These are phyloP conservation scores for Madurella fahalii DNA, from an alignment of 2,329 filamentous ascomycete genomes.

Conservation along the genomic window DNA sequence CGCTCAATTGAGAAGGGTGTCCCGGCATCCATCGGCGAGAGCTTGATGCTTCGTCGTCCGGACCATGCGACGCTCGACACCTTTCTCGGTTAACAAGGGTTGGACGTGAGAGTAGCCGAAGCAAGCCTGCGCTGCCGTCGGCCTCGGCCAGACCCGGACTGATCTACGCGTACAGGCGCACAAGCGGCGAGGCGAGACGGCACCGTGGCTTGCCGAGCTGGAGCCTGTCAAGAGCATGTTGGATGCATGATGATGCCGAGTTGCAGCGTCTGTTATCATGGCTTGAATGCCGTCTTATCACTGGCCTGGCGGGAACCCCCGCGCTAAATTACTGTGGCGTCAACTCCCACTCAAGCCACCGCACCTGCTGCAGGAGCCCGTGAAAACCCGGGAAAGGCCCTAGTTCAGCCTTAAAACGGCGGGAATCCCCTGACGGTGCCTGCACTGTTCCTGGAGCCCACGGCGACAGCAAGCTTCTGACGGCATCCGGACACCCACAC, in stretches of 20 bases:
- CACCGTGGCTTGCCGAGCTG: not conserved
- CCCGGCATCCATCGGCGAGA: not conserved
- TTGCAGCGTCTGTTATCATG: not conserved
- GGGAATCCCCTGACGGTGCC: constrained; percentile 6
- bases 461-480: constrained; percentile 4
- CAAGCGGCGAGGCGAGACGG: not conserved
- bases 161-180: constrained; percentile 5
- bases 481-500: not conserved
- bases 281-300: not conserved
- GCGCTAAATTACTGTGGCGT: constrained; percentile 16
- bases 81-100: not conserved
- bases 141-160: constrained; percentile 4
- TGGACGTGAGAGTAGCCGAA: not conserved
- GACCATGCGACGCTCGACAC: not conserved
- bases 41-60: not conserved
- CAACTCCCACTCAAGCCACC: constrained; percentile 9
- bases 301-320: constrained; percentile 9
- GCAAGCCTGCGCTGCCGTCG: not conserved
- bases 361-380: constrained; percentile 3
- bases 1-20: not conserved
- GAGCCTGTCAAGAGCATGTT: too few species aligned
- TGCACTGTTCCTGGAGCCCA: constrained; percentile 2
- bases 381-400: constrained; percentile 14
- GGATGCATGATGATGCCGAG: not conserved
- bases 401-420: constrained; percentile 17